Base-by-base conservation (phyloP, 805 yeast species). In the Candida ipomoeae region DNA sequence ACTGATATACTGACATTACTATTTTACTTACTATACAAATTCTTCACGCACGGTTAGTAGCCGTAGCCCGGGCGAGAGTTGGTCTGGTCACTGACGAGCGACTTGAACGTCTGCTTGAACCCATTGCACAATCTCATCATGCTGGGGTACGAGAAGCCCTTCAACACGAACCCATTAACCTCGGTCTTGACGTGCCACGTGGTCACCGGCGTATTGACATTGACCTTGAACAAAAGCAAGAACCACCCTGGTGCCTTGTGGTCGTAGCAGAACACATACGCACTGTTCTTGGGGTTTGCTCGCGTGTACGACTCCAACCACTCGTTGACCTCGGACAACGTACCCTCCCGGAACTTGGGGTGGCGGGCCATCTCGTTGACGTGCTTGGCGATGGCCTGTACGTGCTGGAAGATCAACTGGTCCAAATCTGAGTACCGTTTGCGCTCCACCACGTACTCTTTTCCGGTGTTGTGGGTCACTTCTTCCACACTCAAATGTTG, bases 211-310 rank as follows among this genome's bases (percentile, higher is more conserved):
- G 88, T 81, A 51, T 74, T 75, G 15, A 81, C 83, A 61, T 79
- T 87, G 37, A 90, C 83, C 70, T 92, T 92, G 77, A 92, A 92
- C 68, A 91, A 79, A 52, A 94, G 73, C 60, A 82, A 76, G 66
- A 94, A 90, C 83, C 92, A 89, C n/a, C 99, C 98, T 2, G 99
- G 97, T 39, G 85, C 82, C 61, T 84, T 86, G 67, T 87, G 88
- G 68, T 95, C 96, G 67, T 82, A 84, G 64, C 96, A 87, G 73
- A 91, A 94, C 39, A 89, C 89, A 64, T 94, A 94, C 14, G 89
- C 89, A 52, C 96, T 86, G 69, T 90, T 84, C 62, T 84, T 85
- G 40, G 96, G 94, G 62, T 91, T 90, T 31, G 97, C 97, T 60
- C 83, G 85, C 2, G 96, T 86, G 65, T 89, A 94, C 32, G 92